Base-by-base conservation (phyloP, 2,329 filamentous ascomycete species). In the Talaromyces islandicus region DNA sequence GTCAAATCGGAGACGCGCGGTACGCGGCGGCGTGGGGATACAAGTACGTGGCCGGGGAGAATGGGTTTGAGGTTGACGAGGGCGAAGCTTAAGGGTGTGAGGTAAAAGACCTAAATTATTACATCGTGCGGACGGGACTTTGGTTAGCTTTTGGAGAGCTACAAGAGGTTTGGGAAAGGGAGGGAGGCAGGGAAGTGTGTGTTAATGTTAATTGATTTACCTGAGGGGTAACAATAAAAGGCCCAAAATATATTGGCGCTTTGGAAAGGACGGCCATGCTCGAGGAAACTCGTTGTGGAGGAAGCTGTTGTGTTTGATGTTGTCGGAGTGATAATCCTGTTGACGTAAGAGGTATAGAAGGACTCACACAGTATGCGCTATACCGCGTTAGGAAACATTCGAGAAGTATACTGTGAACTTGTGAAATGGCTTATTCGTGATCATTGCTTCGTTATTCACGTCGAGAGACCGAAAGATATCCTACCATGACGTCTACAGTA, bases 41-140 rank as follows among this genome's bases (percentile, higher is more conserved):
- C 85, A 32, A 99, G 89, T 63, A 97, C 88, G 78, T 99, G 94
- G 60, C 94, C 94, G 0, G 92, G 92, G 1, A 97, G 83, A 41
- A 99, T 85, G 25, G 94, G 94, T 77, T 96, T 97, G 72, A 97
- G 85, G 78, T 99, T 99, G 60, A 97, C 92, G 64, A 97, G 82
- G 58, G 91, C 92, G 78, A 92, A 97, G 67, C 88, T 90, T 68
- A 89, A 82, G 0, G 84, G 81, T 1, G 92, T 96, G 65, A 82
- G 81, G 75, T 95, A 85, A 80, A 97, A 97, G 78, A 97, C 91
- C 89, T 97, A 66, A 53, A 58, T 27, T 35, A 14, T 55, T 25
- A 24, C n/a, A n/a, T 7, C 25, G 6, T 53, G 29, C 21, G n/a
- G 29, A 6, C 29, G 29, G 7, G 29, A 30, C 7, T 3, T 19